A percentile compares a stretch with the other conserved stretches of the same genome.
phyloP scores from a whole-genome alignment of 148 eudicot genomes.

The Rhododendron griersonianum region DNA sequence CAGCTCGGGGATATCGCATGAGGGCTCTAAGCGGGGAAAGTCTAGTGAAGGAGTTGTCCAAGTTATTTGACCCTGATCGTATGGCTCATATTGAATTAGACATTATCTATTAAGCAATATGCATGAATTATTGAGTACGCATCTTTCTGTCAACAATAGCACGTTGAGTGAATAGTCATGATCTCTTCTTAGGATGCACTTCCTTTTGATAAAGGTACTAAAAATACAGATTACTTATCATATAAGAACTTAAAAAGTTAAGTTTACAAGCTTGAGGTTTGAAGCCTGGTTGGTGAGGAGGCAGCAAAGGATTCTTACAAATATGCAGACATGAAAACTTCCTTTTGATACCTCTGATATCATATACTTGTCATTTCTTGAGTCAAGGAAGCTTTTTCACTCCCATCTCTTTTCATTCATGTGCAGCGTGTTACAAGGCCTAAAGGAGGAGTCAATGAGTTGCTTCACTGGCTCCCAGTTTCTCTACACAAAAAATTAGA shows the following conservation, averaged over 20 bases:
- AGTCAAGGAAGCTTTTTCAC: conserved; percentile 3
- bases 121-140: background rate
- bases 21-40: background rate
- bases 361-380: background rate
- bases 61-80: background rate
- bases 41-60: background rate
- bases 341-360: background rate
- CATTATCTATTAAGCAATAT: background rate
- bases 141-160: background rate
- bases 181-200: background rate
- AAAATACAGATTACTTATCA: background rate
- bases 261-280: background rate
- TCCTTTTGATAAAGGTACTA: background rate
- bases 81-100: background rate
- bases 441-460: conserved; percentile 86
- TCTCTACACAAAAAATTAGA: conserved; percentile 69
- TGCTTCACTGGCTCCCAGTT: conserved; percentile 95
- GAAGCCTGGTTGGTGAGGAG: background rate
- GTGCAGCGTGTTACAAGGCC: conserved; percentile 94
- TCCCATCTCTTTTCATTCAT: background rate
- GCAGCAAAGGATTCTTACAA: background rate
- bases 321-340: background rate
- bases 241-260: background rate
- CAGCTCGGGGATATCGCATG: background rate
- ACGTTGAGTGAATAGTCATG: background rate